phyloP scores from a whole-genome alignment of 2,329 filamentous ascomycete genomes.

The Phyllosticta citrichinensis region DNA sequence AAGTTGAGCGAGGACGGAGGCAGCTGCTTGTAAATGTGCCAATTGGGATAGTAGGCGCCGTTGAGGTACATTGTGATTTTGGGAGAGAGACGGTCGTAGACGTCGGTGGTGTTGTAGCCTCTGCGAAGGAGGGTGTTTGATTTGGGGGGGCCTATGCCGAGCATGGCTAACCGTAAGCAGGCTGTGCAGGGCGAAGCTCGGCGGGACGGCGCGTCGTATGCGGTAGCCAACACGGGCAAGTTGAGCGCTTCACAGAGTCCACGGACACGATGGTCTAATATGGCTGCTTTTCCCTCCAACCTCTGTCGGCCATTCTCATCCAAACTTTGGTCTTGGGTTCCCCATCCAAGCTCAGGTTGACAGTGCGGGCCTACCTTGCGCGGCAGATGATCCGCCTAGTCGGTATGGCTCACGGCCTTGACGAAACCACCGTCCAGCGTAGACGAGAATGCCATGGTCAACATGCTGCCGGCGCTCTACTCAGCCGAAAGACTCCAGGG shows the following conservation, averaged over 20 bases:
- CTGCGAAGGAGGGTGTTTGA: conserved; percentile 6
- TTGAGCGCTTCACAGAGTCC: not conserved
- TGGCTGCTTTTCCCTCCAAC: not conserved
- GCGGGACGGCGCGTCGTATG: conserved; percentile 7
- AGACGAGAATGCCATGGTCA: not conserved
- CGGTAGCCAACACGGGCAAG: not conserved
- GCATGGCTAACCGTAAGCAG: conserved; percentile 6
- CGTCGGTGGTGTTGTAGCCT: not conserved
- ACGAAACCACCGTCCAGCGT: not conserved
- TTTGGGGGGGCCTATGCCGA: conserved; percentile 11
- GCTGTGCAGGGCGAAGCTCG: conserved; percentile 4
- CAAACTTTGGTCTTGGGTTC: not conserved
- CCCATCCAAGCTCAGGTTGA: not conserved
- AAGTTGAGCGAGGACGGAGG: conserved; percentile 66
- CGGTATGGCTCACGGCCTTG: not conserved
- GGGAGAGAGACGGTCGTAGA: not conserved
- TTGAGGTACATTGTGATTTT: conserved; percentile 43
- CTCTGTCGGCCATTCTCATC: not conserved
- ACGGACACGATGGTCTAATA: not conserved
- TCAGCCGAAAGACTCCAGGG: not conserved
- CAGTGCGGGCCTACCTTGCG: not conserved
- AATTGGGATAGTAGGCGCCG: conserved; percentile 78
- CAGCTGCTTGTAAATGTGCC: conserved; percentile 60
- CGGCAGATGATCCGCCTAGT: not conserved
- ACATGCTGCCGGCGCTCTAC: not conserved